These are phyloP conservation scores for Leccinellum luteum DNA, from an alignment of 768 basidiomycete species.

Conservation along the genomic window DNA sequence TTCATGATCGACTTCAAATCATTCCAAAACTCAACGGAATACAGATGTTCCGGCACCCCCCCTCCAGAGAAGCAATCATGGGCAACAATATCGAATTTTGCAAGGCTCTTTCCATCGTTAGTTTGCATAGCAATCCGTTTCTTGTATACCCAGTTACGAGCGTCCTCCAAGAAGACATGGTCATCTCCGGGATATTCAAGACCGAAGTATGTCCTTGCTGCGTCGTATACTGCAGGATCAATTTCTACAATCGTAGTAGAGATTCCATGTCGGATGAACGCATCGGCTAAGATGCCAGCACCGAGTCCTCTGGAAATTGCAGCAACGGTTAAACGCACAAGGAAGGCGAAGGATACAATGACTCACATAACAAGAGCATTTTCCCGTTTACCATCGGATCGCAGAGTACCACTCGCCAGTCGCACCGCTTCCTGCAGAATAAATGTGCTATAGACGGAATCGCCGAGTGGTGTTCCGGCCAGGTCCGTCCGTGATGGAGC, in stretches of 20 bases:
- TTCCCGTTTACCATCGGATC: conserved; percentile 37
- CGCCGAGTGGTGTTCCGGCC: conserved; percentile 55
- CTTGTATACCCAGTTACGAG: conserved; percentile 60
- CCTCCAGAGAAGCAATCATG: conserved; percentile 97
- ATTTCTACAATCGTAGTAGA: conserved; percentile 87
- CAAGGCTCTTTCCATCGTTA: neutral
- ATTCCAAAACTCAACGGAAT: conserved; percentile 81
- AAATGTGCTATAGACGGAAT: conserved; percentile 84
- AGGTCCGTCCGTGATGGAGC: conserved; percentile 47
- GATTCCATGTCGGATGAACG: conserved; percentile 68
- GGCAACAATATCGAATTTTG: conserved; percentile 64
- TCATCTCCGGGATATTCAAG: conserved; percentile 60
- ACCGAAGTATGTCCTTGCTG: conserved; percentile 76
- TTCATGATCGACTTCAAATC: conserved; percentile 63
- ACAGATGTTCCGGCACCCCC: conserved; percentile 82
- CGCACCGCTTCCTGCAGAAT: conserved; percentile 83
- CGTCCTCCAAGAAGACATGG: conserved; percentile 75
- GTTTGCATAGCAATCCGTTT: conserved; percentile 34
- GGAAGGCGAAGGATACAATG: conserved; percentile 2
- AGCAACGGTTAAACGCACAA: conserved; percentile 1
- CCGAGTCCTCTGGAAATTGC: conserved; percentile 72
- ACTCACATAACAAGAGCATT: conserved; percentile 74
- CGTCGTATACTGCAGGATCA: conserved; percentile 85
- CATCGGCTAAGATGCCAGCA: conserved; percentile 73
- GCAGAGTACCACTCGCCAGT: conserved; percentile 54